Evolutionary conservation across 2,329 filamentous ascomycete species (phyloP).

Genomic region (Hypoxylon sp.): DNA sequence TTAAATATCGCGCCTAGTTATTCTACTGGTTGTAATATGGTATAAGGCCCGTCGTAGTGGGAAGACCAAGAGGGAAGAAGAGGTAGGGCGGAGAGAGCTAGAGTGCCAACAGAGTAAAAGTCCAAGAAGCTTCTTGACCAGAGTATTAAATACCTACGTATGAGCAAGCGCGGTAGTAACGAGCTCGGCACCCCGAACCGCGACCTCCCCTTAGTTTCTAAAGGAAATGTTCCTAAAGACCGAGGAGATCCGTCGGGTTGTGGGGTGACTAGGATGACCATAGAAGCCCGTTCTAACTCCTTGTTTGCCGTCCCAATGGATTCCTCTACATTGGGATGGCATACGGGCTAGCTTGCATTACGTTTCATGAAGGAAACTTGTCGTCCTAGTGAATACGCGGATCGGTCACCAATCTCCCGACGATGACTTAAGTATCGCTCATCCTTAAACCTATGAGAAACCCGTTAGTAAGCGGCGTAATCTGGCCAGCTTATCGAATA

Average conservation of each 20-base stretch:
- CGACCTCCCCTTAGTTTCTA: constrained; percentile 24
- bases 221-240: constrained; percentile 26
- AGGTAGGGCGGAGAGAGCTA: constrained; percentile 13
- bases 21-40: neutral
- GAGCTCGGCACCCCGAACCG: constrained; percentile 39
- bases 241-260: constrained; percentile 30
- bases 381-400: constrained; percentile 27
- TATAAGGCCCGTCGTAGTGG: neutral
- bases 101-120: constrained; percentile 13
- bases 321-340: constrained; percentile 3
- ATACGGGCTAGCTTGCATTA: constrained; percentile 36
- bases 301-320: constrained; percentile 20
- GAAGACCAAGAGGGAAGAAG: neutral
- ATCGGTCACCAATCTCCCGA: constrained; percentile 44
- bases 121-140: constrained; percentile 20
- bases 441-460: constrained; percentile 10
- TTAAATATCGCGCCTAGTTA: neutral
- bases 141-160: constrained; percentile 38
- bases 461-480: constrained; percentile 9
- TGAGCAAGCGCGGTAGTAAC: constrained; percentile 25
- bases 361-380: constrained; percentile 25
- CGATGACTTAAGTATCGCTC: constrained; percentile 24
- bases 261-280: constrained; percentile 34
- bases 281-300: constrained; percentile 29
- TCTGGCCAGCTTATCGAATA: constrained; percentile 9